Evolutionary conservation across 192 early-diverging fungal genomes (phyloP).

Genomic region (Hyaloraphidium curvatum): DNA sequence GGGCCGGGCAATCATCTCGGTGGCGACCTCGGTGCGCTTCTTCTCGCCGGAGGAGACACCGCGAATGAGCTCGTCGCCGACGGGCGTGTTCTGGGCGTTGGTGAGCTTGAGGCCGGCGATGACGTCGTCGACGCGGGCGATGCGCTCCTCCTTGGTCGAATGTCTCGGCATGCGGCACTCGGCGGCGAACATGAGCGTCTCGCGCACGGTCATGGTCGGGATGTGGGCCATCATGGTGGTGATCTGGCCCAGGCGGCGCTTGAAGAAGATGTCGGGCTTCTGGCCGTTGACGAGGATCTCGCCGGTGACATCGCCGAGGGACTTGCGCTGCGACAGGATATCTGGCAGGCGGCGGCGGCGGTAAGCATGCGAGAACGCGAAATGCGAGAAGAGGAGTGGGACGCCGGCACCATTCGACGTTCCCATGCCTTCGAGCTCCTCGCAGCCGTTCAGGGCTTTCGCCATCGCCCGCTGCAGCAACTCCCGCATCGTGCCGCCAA

Average conservation of each 20-base stretch:
- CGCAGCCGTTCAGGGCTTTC: too few relatives aligned
- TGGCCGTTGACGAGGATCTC: constrained; percentile 2
- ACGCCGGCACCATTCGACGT: too few relatives aligned
- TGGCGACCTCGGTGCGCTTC: constrained; percentile 46
- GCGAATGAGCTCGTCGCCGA: constrained; percentile 54
- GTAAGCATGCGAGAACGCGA: too few relatives aligned
- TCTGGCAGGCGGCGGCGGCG: too few relatives aligned
- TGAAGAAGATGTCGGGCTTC: not conserved
- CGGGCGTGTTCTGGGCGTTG: constrained; percentile 20
- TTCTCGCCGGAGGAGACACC: constrained; percentile 62
- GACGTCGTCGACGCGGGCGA: constrained; percentile 23
- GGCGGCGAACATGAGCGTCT: constrained; percentile 45
- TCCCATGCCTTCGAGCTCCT: too few relatives aligned
- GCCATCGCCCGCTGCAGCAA: too few relatives aligned
- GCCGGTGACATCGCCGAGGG: not conserved
- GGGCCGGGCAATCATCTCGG: constrained; percentile 2
- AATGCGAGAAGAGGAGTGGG: too few relatives aligned
- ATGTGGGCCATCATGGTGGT: constrained; percentile 26
- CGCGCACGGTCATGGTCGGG: constrained; percentile 46
- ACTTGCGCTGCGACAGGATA: not conserved
- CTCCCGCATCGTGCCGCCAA: too few relatives aligned
- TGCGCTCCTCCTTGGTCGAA: not conserved
- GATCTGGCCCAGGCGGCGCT: not conserved
- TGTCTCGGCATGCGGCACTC: constrained; percentile 20
- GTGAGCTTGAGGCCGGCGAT: constrained; percentile 20